Evolutionary conservation across 2,329 filamentous ascomycete genomes (phyloP).

Genomic region (Monosporascus sp.): DNA sequence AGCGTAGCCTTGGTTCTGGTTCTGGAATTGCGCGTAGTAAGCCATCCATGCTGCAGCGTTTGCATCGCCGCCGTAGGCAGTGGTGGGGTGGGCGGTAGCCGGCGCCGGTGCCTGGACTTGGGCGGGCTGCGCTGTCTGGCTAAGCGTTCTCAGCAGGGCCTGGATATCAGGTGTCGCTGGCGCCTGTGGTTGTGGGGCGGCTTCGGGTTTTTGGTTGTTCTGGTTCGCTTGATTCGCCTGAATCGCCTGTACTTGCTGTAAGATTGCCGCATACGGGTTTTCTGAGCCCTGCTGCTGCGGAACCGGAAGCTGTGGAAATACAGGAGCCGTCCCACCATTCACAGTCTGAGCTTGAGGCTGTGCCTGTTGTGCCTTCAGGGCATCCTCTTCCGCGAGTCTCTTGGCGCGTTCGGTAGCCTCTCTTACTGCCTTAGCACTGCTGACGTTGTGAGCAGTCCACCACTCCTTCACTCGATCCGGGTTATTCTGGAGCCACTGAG

Average conservation of each 20-base stretch:
- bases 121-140: slow-evolving; percentile 4
- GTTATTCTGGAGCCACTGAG: slow-evolving; percentile 45
- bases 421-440: slow-evolving; percentile 32
- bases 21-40: slow-evolving; percentile 2
- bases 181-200: slow-evolving; percentile 14
- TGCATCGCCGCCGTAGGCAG: slow-evolving; percentile 5
- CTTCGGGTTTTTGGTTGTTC: slow-evolving; percentile 6
- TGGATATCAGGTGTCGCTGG: slow-evolving; percentile 17
- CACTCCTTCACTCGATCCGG: slow-evolving; percentile 45
- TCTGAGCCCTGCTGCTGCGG: slow-evolving; percentile 9
- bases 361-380: slow-evolving; percentile 15
- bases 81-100: not conserved
- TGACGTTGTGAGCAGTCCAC: slow-evolving; percentile 43
- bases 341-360: slow-evolving; percentile 8
- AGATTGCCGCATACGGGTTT: slow-evolving; percentile 16
- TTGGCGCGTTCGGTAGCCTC: slow-evolving; percentile 33
- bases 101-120: slow-evolving; percentile 4
- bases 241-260: slow-evolving; percentile 22
- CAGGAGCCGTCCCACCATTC: no score
- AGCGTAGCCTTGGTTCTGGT: not conserved
- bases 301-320: no score
- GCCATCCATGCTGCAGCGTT: slow-evolving; percentile 8
- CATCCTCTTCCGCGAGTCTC: slow-evolving; percentile 28
- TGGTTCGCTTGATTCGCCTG: slow-evolving; percentile 15
- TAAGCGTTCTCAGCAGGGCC: slow-evolving; percentile 20